Conservation (phyloP, 208 protist genomes). For the Eutreptiella sp. region DNA sequence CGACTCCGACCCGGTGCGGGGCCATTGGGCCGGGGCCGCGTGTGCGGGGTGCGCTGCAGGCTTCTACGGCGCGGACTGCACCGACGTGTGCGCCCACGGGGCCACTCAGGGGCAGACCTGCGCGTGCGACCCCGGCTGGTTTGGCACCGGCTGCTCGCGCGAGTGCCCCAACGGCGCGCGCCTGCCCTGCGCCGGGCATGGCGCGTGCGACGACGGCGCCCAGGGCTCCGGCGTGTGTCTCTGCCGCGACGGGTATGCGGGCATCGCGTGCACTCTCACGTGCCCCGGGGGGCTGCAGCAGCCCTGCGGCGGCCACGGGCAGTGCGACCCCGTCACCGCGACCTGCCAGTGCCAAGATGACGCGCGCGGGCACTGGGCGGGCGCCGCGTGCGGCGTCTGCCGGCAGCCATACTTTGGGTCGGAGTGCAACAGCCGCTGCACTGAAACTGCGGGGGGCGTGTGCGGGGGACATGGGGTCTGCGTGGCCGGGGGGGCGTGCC, state of each 20-base stretch:
- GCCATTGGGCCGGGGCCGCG: conserved; percentile 24
- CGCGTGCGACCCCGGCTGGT: conserved; percentile 8
- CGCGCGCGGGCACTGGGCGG: not conserved
- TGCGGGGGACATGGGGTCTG: not conserved
- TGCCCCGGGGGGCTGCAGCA: not conserved
- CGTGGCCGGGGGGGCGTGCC: not conserved
- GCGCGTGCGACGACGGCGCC: conserved; percentile 16
- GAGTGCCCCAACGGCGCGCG: conserved; percentile 5
- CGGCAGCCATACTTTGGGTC: not conserved
- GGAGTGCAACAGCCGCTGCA: not conserved
- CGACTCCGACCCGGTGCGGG: not conserved
- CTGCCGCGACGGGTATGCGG: conserved; percentile 19
- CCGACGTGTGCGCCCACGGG: conserved; percentile 1
- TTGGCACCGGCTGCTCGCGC: not conserved
- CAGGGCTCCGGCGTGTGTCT: conserved; percentile 7
- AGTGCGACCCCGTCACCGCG: conserved; percentile 14
- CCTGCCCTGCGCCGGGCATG: conserved; percentile 3
- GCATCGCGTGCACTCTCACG: conserved; percentile 3
- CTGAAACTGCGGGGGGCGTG: not conserved
- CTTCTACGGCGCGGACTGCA: not conserved
- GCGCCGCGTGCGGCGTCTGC: not conserved
- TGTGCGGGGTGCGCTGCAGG: conserved; percentile 14
- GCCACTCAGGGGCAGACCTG: not conserved
- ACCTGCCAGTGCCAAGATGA: conserved; percentile 17
- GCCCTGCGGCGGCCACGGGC: not conserved